A percentile compares a stretch with the other conserved stretches of the same genome.
These are phyloP conservation scores for Powellomyces hirtus DNA, from an alignment of 192 early-diverging fungal species.

Conservation along the genomic window DNA sequence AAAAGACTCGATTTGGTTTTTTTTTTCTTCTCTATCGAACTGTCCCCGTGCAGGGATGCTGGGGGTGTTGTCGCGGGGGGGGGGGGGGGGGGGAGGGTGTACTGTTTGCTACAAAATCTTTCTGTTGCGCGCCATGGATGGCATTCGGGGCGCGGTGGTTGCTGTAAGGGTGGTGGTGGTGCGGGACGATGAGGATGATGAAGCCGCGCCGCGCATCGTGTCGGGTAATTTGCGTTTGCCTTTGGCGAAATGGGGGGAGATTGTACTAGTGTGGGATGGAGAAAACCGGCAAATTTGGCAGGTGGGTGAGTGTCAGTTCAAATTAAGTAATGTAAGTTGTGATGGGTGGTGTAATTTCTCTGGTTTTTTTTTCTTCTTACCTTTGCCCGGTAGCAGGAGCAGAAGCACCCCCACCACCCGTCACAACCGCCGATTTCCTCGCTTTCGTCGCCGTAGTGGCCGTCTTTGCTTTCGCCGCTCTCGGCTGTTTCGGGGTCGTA, in stretches of 20 bases:
- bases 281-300: not conserved
- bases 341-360: not conserved
- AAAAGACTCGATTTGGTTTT: not conserved
- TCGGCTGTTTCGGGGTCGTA: not conserved
- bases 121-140: not conserved
- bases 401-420: too few relatives aligned
- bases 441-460: not conserved
- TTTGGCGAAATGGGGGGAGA: not conserved
- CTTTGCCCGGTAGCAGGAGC: too few relatives aligned
- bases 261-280: not conserved
- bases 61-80: too few relatives aligned
- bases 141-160: not conserved
- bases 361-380: too few relatives aligned
- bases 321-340: not conserved
- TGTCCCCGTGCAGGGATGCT: too few relatives aligned
- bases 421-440: not conserved
- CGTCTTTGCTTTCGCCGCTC: not conserved
- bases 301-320: not conserved
- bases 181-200: not conserved
- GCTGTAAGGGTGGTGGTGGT: not conserved
- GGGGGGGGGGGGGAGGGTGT: not conserved
- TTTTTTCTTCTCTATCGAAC: too few relatives aligned
- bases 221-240: not conserved
- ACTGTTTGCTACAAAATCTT: not conserved
- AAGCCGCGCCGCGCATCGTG: not conserved